These are phyloP conservation scores for Suillus sp. DNA, from an alignment of 768 basidiomycete genomes.

Conservation along the genomic window DNA sequence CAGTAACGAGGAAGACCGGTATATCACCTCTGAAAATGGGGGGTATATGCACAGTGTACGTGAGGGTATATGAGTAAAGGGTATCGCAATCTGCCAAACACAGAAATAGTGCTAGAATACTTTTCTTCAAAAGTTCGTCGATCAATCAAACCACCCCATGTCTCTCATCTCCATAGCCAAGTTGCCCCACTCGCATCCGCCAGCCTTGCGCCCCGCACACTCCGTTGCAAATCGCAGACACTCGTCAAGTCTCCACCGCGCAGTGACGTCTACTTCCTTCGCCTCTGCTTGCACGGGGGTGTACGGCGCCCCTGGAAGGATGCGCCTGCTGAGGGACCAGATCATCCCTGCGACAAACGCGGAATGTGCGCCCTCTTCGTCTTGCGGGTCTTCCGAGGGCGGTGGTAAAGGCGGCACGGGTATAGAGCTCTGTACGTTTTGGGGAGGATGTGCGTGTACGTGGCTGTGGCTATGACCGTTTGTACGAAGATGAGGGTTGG, in stretches of 20 bases:
- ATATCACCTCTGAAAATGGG: neutral
- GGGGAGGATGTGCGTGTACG: neutral
- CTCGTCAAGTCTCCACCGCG: conserved; percentile 80
- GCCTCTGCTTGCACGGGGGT: conserved; percentile 44
- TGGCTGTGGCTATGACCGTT: neutral
- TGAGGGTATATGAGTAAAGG: conserved; percentile 5
- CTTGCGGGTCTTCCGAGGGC: conserved; percentile 48
- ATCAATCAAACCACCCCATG: conserved; percentile 73
- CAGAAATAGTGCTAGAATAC: neutral
- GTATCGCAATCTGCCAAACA: neutral
- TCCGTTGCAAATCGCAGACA: conserved; percentile 87
- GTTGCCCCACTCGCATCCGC: conserved; percentile 63
- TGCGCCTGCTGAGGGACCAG: conserved; percentile 69
- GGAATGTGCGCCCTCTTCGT: conserved; percentile 79
- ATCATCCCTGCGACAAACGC: conserved; percentile 91
- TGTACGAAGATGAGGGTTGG: conserved; percentile 16
- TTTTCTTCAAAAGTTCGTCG: neutral
- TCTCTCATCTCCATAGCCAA: conserved; percentile 72
- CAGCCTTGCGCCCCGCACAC: conserved; percentile 73
- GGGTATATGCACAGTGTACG: neutral
- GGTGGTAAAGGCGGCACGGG: conserved; percentile 11
- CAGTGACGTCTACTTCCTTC: conserved; percentile 42
- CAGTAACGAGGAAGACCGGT: neutral
- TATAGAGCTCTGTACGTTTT: neutral
- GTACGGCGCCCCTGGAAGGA: conserved; percentile 78